A percentile compares a stretch with the other conserved stretches of the same genome.
phyloP scores from a whole-genome alignment of 139 green algal species.

The Chlamydomonas sphaeroides region DNA sequence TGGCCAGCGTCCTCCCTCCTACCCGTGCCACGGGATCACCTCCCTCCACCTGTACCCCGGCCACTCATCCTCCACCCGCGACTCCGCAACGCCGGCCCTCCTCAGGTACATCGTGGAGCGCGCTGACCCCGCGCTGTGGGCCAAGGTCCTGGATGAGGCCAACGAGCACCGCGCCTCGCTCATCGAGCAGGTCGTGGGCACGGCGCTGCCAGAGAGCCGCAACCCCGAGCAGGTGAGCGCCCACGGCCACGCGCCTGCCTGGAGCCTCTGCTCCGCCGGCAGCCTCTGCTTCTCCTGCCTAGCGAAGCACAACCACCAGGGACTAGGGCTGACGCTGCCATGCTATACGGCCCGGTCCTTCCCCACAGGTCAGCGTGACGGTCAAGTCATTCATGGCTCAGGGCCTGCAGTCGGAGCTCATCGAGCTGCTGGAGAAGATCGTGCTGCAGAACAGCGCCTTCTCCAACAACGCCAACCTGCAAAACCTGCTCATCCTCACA shows the following conservation, averaged over 20 bases:
- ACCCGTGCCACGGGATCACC: too few relatives aligned
- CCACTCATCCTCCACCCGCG: too few relatives aligned
- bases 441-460: constrained; percentile 98
- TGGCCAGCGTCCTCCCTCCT: too few relatives aligned
- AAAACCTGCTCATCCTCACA: constrained; percentile 98
- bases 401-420: constrained; percentile 96
- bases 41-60: too few relatives aligned
- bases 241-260: background rate
- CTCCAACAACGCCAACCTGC: constrained; percentile 98
- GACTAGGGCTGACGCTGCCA: too few relatives aligned
- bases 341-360: too few relatives aligned
- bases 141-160: constrained; percentile 88
- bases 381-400: constrained; percentile 99
- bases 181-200: constrained; percentile 91
- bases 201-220: constrained; percentile 96
- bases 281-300: too few relatives aligned
- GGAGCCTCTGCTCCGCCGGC: too few relatives aligned
- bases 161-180: constrained; percentile 79
- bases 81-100: too few relatives aligned
- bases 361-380: constrained; percentile 81
- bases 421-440: constrained; percentile 99
- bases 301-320: too few relatives aligned
- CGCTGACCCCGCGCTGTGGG: constrained; percentile 91
- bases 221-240: constrained; percentile 91
- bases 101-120: constrained; percentile 94